phyloP scores from a whole-genome alignment of 1,284 basidiomycete species.

The Cutaneotrichosporon cavernicola region DNA sequence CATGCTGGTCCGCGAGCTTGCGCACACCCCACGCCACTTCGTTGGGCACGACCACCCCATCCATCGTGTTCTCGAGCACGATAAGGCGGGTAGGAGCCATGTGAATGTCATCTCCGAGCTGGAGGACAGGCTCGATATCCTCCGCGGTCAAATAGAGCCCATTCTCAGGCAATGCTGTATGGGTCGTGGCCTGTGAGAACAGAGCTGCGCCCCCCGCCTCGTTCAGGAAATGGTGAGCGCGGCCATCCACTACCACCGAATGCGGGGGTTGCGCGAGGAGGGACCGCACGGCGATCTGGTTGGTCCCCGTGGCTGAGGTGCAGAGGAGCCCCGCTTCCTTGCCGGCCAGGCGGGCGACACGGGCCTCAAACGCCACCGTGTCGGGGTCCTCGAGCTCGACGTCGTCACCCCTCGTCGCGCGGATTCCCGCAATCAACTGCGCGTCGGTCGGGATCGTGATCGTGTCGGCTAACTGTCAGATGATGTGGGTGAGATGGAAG shows the following conservation, averaged over 20 bases:
- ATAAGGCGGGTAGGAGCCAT: conserved; percentile 76
- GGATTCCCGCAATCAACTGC: conserved; percentile 55
- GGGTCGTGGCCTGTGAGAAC: conserved; percentile 78
- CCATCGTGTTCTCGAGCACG: conserved; percentile 85
- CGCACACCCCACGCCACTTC: conserved; percentile 81
- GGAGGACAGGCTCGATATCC: conserved; percentile 72
- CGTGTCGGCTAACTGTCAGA: conserved; percentile 53
- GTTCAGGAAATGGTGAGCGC: conserved; percentile 69
- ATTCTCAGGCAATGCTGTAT: conserved; percentile 47
- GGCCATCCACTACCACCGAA: conserved; percentile 74
- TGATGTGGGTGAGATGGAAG: neutral
- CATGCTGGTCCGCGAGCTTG: conserved; percentile 67
- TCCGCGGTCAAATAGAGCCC: conserved; percentile 68
- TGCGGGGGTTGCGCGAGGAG: conserved; percentile 85
- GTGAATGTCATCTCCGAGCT: conserved; percentile 72
- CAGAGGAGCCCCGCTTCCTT: conserved; percentile 76
- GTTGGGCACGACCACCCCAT: conserved; percentile 88
- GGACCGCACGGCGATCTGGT: conserved; percentile 76
- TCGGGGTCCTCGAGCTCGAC: conserved; percentile 57
- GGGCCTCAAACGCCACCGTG: conserved; percentile 69
- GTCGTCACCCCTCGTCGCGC: conserved; percentile 58
- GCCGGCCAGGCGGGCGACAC: conserved; percentile 74
- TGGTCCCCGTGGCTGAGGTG: conserved; percentile 89
- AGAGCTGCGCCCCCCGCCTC: conserved; percentile 78
- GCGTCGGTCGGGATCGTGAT: conserved; percentile 56